These are phyloP conservation scores for Alternaria sp. DNA, from an alignment of 2,329 filamentous ascomycete species.

Conservation along the genomic window DNA sequence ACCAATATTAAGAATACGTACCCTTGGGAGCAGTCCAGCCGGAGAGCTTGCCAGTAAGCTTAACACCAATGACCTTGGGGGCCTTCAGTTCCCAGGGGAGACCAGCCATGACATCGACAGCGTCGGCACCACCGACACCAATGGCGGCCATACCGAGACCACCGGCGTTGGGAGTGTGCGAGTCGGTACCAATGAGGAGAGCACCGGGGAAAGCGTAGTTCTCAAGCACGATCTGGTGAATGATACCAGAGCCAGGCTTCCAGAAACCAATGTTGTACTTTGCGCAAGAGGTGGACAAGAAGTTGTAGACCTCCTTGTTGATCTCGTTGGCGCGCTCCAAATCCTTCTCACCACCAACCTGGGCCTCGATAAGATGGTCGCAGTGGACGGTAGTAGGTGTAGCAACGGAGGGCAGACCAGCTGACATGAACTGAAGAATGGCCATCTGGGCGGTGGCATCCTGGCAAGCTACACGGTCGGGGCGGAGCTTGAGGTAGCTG, in stretches of 20 bases:
- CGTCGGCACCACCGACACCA: slow-evolving; percentile 97
- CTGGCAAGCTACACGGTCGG: slow-evolving; percentile 98
- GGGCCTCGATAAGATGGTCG: slow-evolving; percentile 98
- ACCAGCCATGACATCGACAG: slow-evolving; percentile 97
- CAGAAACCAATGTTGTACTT: slow-evolving; percentile 99
- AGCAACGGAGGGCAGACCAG: slow-evolving; percentile 92
- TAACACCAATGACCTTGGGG: slow-evolving; percentile 95
- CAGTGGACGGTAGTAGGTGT: slow-evolving; percentile 97
- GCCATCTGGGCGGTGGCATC: slow-evolving; percentile 99
- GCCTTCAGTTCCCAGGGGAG: slow-evolving; percentile 98
- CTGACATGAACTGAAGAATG: slow-evolving; percentile 99
- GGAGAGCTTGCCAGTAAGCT: slow-evolving; percentile 84
- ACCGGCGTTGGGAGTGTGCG: slow-evolving; percentile 96
- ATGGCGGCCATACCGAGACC: slow-evolving; percentile 95
- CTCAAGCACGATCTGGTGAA: slow-evolving; percentile 97
- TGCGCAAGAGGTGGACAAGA: slow-evolving; percentile 88
- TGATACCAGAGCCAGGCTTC: slow-evolving; percentile 98
- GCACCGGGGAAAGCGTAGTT: slow-evolving; percentile 99
- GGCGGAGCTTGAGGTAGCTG: slow-evolving; percentile 95
- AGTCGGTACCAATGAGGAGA: slow-evolving; percentile 97
- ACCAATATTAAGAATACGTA: slow-evolving; percentile 52
- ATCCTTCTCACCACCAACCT: slow-evolving; percentile 92
- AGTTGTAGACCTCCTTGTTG: slow-evolving; percentile 99
- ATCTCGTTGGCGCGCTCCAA: slow-evolving; percentile 86
- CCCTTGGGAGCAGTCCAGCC: slow-evolving; percentile 95